phyloP scores from a whole-genome alignment of 2,329 filamentous ascomycete genomes.

The Podosphaera xanthii region DNA sequence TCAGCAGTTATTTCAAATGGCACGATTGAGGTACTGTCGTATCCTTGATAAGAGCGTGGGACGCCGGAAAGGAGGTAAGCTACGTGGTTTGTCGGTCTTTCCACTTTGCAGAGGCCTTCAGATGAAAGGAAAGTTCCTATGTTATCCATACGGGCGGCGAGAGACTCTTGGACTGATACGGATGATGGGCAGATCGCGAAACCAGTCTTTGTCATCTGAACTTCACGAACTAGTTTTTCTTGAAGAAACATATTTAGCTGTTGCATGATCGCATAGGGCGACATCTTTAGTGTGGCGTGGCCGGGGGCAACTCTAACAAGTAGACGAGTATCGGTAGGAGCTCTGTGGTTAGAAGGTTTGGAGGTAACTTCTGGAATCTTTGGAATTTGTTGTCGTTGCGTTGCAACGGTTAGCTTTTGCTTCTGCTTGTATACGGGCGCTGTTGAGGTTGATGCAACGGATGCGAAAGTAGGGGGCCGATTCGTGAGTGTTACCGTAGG shows the following conservation, averaged over 20 bases:
- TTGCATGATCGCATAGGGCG: background rate
- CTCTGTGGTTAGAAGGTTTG: background rate
- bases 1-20: background rate
- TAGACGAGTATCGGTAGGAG: background rate
- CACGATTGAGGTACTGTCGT: background rate
- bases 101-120: background rate
- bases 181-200: no score
- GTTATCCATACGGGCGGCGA: background rate
- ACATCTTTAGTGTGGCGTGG: no score
- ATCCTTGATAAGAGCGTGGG: background rate
- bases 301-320: no score
- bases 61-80: background rate
- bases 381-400: background rate
- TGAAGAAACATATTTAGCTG: background rate
- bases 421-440: no score
- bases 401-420: background rate
- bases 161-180: background rate
- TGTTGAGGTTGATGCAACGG: no score
- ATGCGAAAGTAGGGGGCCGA: background rate
- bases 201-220: no score
- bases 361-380: background rate
- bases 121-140: background rate
- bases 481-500: background rate
- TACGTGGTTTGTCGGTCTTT: background rate
- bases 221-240: no score